Base-by-base conservation (phyloP, 1,284 basidiomycete genomes). In the Polyporus tsugae region DNA sequence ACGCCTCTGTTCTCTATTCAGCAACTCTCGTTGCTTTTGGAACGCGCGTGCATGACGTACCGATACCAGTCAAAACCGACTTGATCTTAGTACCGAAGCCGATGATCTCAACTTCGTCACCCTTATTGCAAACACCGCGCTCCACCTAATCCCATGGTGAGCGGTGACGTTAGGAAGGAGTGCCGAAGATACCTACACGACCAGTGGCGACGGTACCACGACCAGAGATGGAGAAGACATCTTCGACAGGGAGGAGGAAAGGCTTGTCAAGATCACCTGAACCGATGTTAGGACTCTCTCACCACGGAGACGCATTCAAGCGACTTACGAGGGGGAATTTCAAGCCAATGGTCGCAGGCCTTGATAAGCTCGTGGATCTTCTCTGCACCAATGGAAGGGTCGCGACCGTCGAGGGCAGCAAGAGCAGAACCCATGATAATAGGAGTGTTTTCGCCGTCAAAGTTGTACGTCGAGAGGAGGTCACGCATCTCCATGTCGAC, bases 401-500 rank as follows among this genome's bases (percentile, higher is more conserved):
- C 86, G 59, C 90, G 87, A 63, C 93, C 93, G 78, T 99, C 96
- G 71, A 99, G 88, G 65, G 97, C 97, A 70, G 96, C 96, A 66
- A 99, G 86, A 69, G 98, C 98, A 44, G 96, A 97, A 65, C 98
- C 98, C 91, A 95, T 95, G 77, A 99, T 82, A 78, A 99, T 98
- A 49, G 98, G 98, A 0, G 98, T 99, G 78, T 93, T 89, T 82
- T 99, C 98, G 70, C 98, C 98, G 77, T 99, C 97, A 75, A 95
- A 99, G 78, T 95, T 95, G 84, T 96, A 97, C 36, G 92, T 92
- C 35, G 90, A 85, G 60, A 99, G 89, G n/a, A 99, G 86, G 79
- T 99, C 98, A 68, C 98, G 92, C 93, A 99, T 99, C 87, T 99
- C 98, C 97, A 99, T 99, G 78, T 99, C 98, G 72, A 99, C 98